phyloP scores from a whole-genome alignment of 2,329 filamentous ascomycete species.

The Venturiaceae sp. region DNA sequence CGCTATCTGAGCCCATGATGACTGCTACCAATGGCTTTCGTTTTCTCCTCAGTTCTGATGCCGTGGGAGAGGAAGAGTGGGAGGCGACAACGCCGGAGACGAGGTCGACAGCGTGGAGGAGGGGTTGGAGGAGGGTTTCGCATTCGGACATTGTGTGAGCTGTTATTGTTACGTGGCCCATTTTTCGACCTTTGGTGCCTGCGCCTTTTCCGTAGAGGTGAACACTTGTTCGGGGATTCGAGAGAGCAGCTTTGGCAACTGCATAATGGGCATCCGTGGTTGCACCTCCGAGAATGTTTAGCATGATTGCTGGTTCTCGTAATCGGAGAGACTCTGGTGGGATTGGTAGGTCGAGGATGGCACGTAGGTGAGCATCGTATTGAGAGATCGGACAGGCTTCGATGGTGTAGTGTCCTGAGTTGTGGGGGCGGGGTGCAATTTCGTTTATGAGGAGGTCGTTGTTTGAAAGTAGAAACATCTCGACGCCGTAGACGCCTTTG shows the following conservation, averaged over 20 bases:
- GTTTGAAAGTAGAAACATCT: slow-evolving; percentile 81
- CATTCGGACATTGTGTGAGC: slow-evolving; percentile 57
- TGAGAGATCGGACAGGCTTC: slow-evolving; percentile 86
- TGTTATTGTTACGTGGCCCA: slow-evolving; percentile 85
- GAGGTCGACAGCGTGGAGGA: slow-evolving; percentile 55
- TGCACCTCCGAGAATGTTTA: slow-evolving; percentile 70
- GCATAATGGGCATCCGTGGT: slow-evolving; percentile 52
- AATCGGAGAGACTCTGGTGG: slow-evolving; percentile 42
- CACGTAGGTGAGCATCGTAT: slow-evolving; percentile 79
- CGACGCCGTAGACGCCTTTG: slow-evolving; percentile 89
- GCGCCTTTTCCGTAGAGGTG: slow-evolving; percentile 88
- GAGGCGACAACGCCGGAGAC: slow-evolving; percentile 43
- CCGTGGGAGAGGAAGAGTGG: slow-evolving; percentile 28
- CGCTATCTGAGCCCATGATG: slow-evolving; percentile 78
- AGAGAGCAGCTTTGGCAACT: slow-evolving; percentile 46
- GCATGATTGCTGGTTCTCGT: slow-evolving; percentile 59
- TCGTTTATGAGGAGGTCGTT: slow-evolving; percentile 71
- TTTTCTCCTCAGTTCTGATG: background rate
- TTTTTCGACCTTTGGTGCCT: slow-evolving; percentile 81
- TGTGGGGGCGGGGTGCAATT: slow-evolving; percentile 75
- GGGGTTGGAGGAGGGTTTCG: slow-evolving; percentile 56
- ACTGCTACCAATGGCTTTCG: slow-evolving; percentile 56
- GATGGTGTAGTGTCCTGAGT: slow-evolving; percentile 92
- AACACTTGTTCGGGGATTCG: slow-evolving; percentile 51
- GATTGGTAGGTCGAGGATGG: slow-evolving; percentile 64